A percentile compares a stretch with the other conserved stretches of the same genome.
Conservation (phyloP, 768 basidiomycete species). For the Phaeotremella fagi region DNA sequence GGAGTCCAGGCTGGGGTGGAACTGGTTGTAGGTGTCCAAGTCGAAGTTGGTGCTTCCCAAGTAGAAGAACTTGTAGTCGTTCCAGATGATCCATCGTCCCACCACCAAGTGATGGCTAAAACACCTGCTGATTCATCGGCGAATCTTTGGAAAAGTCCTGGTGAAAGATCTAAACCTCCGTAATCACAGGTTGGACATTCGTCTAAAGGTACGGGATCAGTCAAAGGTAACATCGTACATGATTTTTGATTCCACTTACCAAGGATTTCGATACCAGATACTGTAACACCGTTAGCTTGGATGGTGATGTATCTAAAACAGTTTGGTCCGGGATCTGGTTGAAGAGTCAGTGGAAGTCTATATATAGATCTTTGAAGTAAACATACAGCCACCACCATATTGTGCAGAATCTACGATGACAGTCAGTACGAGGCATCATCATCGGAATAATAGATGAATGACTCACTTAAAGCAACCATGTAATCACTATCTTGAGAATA, state of each 20-base stretch:
- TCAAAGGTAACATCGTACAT: neutral
- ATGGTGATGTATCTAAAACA: slow-evolving; percentile 40
- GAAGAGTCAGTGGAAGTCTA: neutral
- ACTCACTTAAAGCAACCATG: slow-evolving; percentile 36
- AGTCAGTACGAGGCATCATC: neutral
- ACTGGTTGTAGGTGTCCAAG: slow-evolving; percentile 17
- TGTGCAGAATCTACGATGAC: slow-evolving; percentile 22
- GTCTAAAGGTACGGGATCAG: slow-evolving; percentile 10
- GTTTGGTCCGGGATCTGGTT: slow-evolving; percentile 39
- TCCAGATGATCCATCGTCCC: slow-evolving; percentile 16
- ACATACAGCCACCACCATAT: slow-evolving; percentile 40
- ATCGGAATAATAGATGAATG: neutral
- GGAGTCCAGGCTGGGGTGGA: slow-evolving; percentile 2
- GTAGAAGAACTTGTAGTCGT: slow-evolving; percentile 11
- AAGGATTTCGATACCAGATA: slow-evolving; percentile 29
- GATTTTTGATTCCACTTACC: slow-evolving; percentile 11
- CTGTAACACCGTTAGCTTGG: slow-evolving; percentile 32
- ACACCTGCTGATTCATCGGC: slow-evolving; percentile 25
- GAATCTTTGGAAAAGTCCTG: slow-evolving; percentile 37
- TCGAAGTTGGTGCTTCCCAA: slow-evolving; percentile 22
- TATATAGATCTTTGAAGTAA: neutral
- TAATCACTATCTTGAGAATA: slow-evolving; percentile 29
- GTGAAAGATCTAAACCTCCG: slow-evolving; percentile 36
- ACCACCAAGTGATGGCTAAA: slow-evolving; percentile 41
- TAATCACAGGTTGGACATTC: slow-evolving; percentile 43